Evolutionary conservation across 345 rosid species (phyloP).

Genomic region (Dovyalis caffra): DNA sequence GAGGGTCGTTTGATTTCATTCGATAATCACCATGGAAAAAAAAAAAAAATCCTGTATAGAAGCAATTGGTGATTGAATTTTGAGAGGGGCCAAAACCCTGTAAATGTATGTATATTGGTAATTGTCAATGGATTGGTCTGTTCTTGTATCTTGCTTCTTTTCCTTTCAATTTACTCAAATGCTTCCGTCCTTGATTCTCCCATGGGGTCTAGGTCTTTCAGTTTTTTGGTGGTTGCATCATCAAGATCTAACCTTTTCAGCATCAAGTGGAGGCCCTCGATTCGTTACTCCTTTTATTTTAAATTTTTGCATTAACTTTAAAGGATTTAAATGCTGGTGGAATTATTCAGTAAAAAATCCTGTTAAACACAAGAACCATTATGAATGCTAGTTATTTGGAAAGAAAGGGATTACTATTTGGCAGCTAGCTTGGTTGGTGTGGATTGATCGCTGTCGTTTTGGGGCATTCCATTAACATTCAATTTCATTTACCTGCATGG

Average conservation of each 20-base stretch:
- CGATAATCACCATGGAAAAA: constrained; percentile 25
- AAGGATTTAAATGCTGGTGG: too few relatives aligned
- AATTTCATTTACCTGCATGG: not conserved
- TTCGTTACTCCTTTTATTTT: too few relatives aligned
- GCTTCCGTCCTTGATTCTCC: not conserved
- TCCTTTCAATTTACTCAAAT: not conserved
- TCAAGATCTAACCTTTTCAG: not conserved
- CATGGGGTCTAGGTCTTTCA: not conserved
- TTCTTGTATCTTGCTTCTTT: not conserved
- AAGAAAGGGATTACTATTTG: too few relatives aligned
- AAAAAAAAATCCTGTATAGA: constrained; percentile 34
- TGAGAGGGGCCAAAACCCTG: constrained; percentile 29
- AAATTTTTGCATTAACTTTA: too few relatives aligned
- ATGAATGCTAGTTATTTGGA: too few relatives aligned
- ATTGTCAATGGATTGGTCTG: constrained; percentile 6
- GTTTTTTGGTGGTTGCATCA: not conserved
- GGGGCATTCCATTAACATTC: not conserved
- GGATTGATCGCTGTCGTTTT: not conserved
- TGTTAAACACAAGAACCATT: too few relatives aligned
- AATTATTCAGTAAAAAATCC: too few relatives aligned
- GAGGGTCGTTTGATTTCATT: constrained; percentile 16
- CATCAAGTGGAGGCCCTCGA: too few relatives aligned
- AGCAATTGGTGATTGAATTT: constrained; percentile 33
- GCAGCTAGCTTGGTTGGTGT: not conserved
- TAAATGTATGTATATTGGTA: constrained; percentile 33